Evolutionary conservation across 768 basidiomycete genomes (phyloP).

Genomic region (Daedaleopsis sinensis): DNA sequence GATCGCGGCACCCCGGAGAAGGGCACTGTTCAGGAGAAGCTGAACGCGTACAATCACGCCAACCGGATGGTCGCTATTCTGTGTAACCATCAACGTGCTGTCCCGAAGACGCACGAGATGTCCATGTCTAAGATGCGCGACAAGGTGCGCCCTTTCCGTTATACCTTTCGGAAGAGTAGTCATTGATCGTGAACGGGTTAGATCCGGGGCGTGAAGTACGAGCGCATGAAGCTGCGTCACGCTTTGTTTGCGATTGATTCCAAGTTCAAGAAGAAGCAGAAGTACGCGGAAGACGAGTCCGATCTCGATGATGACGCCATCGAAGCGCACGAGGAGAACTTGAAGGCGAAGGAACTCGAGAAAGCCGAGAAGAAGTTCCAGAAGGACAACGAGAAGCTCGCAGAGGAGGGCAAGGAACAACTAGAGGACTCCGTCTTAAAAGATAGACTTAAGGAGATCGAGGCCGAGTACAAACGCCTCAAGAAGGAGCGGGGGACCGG

Average conservation of each 20-base stretch:
- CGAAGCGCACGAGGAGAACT: conserved; percentile 72
- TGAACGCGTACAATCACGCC: conserved; percentile 96
- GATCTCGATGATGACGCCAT: conserved; percentile 96
- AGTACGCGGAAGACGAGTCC: conserved; percentile 82
- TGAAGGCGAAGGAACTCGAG: conserved; percentile 83
- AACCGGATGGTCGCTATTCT: conserved; percentile 97
- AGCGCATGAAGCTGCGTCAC: conserved; percentile 95
- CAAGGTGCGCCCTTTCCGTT: conserved; percentile 55
- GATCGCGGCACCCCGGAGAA: conserved; percentile 71
- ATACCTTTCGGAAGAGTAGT: no score
- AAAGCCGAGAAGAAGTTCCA: conserved; percentile 91
- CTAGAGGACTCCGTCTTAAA: conserved; percentile 65
- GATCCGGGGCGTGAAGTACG: conserved; percentile 91
- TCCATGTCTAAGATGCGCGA: conserved; percentile 94
- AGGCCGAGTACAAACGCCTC: conserved; percentile 75
- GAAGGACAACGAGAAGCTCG: conserved; percentile 90
- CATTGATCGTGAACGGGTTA: conserved; percentile 33
- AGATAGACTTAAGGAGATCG: conserved; percentile 68
- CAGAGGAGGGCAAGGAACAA: conserved; percentile 66
- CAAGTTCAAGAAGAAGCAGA: conserved; percentile 80
- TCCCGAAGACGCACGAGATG: conserved; percentile 89
- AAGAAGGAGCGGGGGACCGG: conserved; percentile 81
- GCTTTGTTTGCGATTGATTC: conserved; percentile 78
- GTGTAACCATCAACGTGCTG: conserved; percentile 98
- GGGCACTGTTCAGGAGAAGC: conserved; percentile 89